Evolutionary conservation across 2,329 filamentous ascomycete species (phyloP).

Genomic region (Berkeleyomyces basicola): DNA sequence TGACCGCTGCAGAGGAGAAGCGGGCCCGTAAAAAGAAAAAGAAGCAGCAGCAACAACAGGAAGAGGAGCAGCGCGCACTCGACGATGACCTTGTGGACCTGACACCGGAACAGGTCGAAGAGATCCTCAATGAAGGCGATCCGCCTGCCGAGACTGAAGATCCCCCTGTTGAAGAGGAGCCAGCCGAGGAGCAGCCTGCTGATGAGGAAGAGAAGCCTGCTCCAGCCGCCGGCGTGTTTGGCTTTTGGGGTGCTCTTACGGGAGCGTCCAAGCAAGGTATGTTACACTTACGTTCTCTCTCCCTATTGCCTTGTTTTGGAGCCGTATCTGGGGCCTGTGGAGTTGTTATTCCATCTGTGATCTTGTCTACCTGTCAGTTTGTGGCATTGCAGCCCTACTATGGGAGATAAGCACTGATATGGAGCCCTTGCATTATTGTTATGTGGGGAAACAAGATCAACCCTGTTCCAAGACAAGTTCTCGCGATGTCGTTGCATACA

Average conservation of each 20-base stretch:
- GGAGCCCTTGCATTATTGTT: too few species aligned
- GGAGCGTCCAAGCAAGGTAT: slow-evolving; percentile 27
- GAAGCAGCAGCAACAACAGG: slow-evolving; percentile 1
- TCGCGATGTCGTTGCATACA: too few species aligned
- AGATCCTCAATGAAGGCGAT: slow-evolving; percentile 15
- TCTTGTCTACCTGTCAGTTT: background rate
- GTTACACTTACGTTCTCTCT: slow-evolving; percentile 14
- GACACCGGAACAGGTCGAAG: slow-evolving; percentile 17
- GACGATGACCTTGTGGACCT: slow-evolving; percentile 18
- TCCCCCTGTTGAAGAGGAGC: slow-evolving; percentile 17
- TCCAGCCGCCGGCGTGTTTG: slow-evolving; percentile 29
- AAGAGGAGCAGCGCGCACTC: slow-evolving; percentile 7
- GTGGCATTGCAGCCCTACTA: too few species aligned
- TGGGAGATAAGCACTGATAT: too few species aligned
- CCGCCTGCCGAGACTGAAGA: background rate
- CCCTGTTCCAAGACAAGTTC: too few species aligned
- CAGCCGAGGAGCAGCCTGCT: slow-evolving; percentile 18
- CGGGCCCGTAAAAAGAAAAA: slow-evolving; percentile 12
- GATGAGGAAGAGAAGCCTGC: background rate
- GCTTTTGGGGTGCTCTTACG: slow-evolving; percentile 38
- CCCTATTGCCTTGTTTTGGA: background rate
- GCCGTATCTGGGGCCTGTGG: too few species aligned
- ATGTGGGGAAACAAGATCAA: too few species aligned
- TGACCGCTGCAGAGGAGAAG: slow-evolving; percentile 13
- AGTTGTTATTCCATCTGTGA: background rate